phyloP scores from a whole-genome alignment of 306 rosid species.

The Rubus parviflorus region DNA sequence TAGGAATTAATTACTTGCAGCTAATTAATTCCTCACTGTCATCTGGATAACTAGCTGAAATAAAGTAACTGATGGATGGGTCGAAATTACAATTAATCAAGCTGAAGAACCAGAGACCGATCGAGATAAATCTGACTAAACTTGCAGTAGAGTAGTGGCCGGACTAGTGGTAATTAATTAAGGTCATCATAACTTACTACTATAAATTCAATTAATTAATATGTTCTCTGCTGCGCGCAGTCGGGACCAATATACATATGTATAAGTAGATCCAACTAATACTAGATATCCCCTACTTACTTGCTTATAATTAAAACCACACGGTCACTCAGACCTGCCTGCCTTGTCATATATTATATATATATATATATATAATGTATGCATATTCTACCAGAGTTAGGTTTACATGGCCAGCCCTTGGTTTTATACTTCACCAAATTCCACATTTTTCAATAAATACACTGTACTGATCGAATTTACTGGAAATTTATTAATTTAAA shows the following conservation, averaged over 20 bases:
- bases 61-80: background rate
- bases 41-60: background rate
- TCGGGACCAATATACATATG: background rate
- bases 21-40: background rate
- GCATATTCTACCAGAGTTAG: background rate
- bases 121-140: background rate
- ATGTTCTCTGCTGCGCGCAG: background rate
- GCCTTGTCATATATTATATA: background rate
- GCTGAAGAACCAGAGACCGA: background rate
- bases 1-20: background rate
- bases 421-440: conserved; percentile 16
- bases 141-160: background rate
- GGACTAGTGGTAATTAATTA: background rate
- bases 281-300: background rate
- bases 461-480: background rate
- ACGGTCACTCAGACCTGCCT: conserved; percentile 23
- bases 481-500: background rate
- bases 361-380: background rate
- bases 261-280: background rate
- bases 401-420: background rate
- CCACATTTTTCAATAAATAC: conserved; percentile 2
- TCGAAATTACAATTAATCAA: too few relatives aligned
- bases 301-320: conserved; percentile 19
- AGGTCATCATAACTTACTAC: background rate
- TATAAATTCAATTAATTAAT: background rate